A percentile compares a stretch with the other conserved stretches of the same genome.
Conservation (phyloP, 2,329 filamentous ascomycete genomes). For the Curvularia verruculosa region DNA sequence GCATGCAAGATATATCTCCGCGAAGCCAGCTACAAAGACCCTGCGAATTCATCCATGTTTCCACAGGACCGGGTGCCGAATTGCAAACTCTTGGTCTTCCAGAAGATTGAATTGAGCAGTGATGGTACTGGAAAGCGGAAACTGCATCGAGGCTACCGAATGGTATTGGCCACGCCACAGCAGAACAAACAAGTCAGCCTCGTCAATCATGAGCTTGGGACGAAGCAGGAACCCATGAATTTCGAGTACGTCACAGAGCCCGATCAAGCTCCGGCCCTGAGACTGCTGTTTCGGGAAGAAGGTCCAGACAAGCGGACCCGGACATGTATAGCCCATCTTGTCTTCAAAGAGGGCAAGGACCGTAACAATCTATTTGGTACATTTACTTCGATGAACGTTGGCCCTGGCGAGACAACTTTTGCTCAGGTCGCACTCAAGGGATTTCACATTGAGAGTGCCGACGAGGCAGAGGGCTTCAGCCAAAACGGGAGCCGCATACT, state of each 20-base stretch:
- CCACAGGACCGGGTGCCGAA: constrained; percentile 73
- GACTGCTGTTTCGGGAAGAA: constrained; percentile 70
- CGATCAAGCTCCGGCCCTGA: constrained; percentile 73
- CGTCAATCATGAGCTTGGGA: constrained; percentile 70
- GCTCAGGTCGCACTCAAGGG: constrained; percentile 70
- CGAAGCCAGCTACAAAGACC: constrained; percentile 81
- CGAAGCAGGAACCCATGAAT: constrained; percentile 69
- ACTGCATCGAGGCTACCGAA: constrained; percentile 78
- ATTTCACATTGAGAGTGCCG: constrained; percentile 67
- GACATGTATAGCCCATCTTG: constrained; percentile 72
- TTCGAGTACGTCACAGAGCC: constrained; percentile 67
- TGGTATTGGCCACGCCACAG: constrained; percentile 78
- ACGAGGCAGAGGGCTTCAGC: constrained; percentile 54
- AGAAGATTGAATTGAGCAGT: constrained; percentile 69
- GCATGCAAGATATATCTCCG: constrained; percentile 73
- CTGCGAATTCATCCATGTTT: constrained; percentile 72
- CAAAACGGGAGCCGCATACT: constrained; percentile 50
- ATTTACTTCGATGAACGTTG: constrained; percentile 73
- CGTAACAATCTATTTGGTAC: constrained; percentile 73
- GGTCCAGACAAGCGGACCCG: constrained; percentile 53
- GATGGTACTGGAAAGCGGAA: constrained; percentile 75
- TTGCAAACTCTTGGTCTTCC: constrained; percentile 78
- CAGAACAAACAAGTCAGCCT: constrained; percentile 78
- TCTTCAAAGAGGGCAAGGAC: constrained; percentile 76
- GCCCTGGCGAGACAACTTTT: constrained; percentile 71